Evolutionary conservation across 352 stramenopile species (phyloP).

Genomic region (Globisporangium yorkense): DNA sequence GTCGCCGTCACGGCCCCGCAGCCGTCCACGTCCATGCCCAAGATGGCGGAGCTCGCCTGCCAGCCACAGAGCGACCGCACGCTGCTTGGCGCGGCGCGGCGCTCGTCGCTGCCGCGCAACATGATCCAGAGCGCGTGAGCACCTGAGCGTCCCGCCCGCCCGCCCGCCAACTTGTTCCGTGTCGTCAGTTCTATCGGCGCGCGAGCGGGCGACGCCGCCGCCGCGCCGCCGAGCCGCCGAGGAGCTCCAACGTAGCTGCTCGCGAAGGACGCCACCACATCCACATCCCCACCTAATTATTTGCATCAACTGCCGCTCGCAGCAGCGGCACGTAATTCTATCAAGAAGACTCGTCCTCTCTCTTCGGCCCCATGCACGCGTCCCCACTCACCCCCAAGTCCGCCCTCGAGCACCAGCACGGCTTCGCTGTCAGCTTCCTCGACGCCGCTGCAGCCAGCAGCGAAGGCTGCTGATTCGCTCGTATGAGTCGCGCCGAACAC

Average conservation of each 20-base stretch:
- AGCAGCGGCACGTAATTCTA: background rate
- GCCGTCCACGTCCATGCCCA: constrained; percentile 14
- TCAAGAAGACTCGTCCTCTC: background rate
- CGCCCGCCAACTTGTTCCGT: background rate
- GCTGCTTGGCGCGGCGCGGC: constrained; percentile 9
- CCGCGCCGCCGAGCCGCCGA: too few species aligned
- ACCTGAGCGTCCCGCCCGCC: background rate
- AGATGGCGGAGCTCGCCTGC: constrained; percentile 11
- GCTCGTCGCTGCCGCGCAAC: constrained; percentile 16
- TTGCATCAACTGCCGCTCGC: background rate
- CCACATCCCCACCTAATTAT: constrained; percentile 1
- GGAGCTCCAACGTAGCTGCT: background rate
- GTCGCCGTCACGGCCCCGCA: constrained; percentile 9
- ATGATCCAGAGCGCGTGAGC: constrained; percentile 22
- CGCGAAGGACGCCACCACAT: background rate
- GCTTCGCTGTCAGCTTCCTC: too few species aligned
- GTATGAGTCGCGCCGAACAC: background rate
- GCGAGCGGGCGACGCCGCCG: too few species aligned
- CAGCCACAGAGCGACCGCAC: constrained; percentile 12
- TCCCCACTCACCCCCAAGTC: too few species aligned
- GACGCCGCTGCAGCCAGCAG: too few species aligned
- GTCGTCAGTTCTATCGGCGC: background rate
- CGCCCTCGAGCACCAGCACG: too few species aligned
- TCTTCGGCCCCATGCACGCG: background rate
- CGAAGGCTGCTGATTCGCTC: background rate